Conservation (phyloP, 371 early-diverging fungal species). For the Dentiscutata heterogama region DNA sequence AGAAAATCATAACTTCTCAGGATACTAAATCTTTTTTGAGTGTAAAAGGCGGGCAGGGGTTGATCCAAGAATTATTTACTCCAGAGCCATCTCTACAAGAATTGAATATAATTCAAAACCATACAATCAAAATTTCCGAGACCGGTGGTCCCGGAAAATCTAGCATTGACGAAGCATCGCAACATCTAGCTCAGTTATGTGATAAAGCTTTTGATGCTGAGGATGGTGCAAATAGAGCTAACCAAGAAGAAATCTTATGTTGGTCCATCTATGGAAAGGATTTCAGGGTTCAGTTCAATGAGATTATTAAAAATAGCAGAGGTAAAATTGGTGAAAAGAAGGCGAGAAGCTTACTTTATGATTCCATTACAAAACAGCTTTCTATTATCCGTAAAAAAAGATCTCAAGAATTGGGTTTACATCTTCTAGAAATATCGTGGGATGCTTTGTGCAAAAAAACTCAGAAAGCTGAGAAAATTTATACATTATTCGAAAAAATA, state of each 20-base stretch:
- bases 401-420: slow-evolving; percentile 33
- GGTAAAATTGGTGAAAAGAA: slow-evolving; percentile 42
- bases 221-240: slow-evolving; percentile 39
- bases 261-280: no score
- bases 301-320: slow-evolving; percentile 30
- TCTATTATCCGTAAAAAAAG: slow-evolving; percentile 20
- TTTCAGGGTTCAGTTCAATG: no score
- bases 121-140: slow-evolving; percentile 24
- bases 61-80: no score
- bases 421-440: slow-evolving; percentile 34
- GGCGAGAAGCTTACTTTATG: slow-evolving; percentile 32
- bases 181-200: slow-evolving; percentile 36
- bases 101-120: slow-evolving; percentile 33
- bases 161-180: slow-evolving; percentile 33
- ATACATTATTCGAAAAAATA: no score
- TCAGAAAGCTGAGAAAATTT: slow-evolving; percentile 5
- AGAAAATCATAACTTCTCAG: no score
- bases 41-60: no score
- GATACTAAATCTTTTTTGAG: slow-evolving; percentile 31
- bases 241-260: slow-evolving; percentile 37
- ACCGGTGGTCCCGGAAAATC: slow-evolving; percentile 29
- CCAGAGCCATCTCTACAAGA: no score
- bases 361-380: slow-evolving; percentile 25
- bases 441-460: slow-evolving; percentile 38
- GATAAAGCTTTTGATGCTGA: slow-evolving; percentile 39